phyloP scores from a whole-genome alignment of 2,329 filamentous ascomycete species.

The Epicoccum nigrum region DNA sequence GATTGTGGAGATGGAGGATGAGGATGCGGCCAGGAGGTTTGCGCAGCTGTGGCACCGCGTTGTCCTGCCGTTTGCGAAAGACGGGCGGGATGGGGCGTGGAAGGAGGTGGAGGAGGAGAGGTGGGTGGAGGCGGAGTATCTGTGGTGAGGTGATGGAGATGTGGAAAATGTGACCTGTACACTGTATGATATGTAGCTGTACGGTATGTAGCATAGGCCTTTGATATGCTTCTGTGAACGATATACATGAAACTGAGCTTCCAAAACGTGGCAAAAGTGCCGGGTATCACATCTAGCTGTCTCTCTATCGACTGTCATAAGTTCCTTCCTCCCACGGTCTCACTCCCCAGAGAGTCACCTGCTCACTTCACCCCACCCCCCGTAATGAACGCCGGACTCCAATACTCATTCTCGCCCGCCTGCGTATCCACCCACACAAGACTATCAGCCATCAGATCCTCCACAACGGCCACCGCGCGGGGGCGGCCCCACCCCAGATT shows the following conservation, averaged over 20 bases:
- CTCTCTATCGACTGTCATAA: too few species aligned
- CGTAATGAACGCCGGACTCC: slow-evolving; percentile 79
- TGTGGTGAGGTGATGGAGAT: slow-evolving; percentile 56
- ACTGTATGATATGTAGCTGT: neutral
- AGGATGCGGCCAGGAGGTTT: slow-evolving; percentile 61
- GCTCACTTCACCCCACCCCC: slow-evolving; percentile 9
- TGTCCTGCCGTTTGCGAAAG: slow-evolving; percentile 45
- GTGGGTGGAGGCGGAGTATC: slow-evolving; percentile 54
- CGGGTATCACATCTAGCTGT: slow-evolving; percentile 21
- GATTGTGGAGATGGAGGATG: slow-evolving; percentile 63
- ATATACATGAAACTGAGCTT: neutral
- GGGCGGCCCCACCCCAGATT: slow-evolving; percentile 88
- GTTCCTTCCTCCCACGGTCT: neutral
- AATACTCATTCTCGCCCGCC: slow-evolving; percentile 87
- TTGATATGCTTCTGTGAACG: neutral
- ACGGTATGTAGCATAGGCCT: neutral
- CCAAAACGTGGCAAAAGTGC: neutral
- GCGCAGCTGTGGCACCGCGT: slow-evolving; percentile 59
- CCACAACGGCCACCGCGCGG: slow-evolving; percentile 84
- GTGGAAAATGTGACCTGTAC: too few species aligned
- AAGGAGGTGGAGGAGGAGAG: slow-evolving; percentile 45
- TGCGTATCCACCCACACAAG: slow-evolving; percentile 95
- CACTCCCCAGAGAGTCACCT: neutral
- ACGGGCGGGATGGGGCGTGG: slow-evolving; percentile 24
- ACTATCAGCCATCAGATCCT: slow-evolving; percentile 86